Percentiles rank a stretch among this genome's conserved stretches.
These are phyloP conservation scores for Calonectria pteridis DNA, from an alignment of 2,329 filamentous ascomycete genomes.

Conservation along the genomic window DNA sequence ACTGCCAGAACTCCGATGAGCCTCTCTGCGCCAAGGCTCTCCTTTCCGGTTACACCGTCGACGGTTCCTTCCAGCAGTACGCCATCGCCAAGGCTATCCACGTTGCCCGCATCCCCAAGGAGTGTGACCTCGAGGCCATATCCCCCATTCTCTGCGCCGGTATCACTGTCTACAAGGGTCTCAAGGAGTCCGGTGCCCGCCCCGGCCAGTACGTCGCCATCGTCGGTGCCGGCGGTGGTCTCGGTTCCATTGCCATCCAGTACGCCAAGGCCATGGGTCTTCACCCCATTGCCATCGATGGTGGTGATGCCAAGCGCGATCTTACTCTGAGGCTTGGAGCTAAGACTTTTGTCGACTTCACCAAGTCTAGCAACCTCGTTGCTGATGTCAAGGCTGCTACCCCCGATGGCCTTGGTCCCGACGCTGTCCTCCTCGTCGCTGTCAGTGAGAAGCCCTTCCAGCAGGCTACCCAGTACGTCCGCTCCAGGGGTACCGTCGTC, in stretches of 20 bases:
- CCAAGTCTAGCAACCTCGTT: slow-evolving; percentile 80
- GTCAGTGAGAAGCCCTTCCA: slow-evolving; percentile 94
- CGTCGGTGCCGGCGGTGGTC: slow-evolving; percentile 87
- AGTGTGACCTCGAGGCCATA: slow-evolving; percentile 80
- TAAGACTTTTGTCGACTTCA: slow-evolving; percentile 83
- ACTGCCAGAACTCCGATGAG: slow-evolving; percentile 86
- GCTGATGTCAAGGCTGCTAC: slow-evolving; percentile 87
- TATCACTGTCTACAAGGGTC: slow-evolving; percentile 90
- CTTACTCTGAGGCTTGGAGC: slow-evolving; percentile 80
- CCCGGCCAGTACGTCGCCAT: slow-evolving; percentile 86
- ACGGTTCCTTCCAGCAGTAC: slow-evolving; percentile 95
- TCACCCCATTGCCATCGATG: slow-evolving; percentile 83
- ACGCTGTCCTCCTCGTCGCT: slow-evolving; percentile 88
- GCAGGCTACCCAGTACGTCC: slow-evolving; percentile 90
- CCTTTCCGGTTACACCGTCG: slow-evolving; percentile 92
- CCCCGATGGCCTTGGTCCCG: slow-evolving; percentile 83
- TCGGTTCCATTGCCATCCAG: slow-evolving; percentile 84
- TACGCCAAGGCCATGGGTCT: slow-evolving; percentile 94
- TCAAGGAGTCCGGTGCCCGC: slow-evolving; percentile 83
- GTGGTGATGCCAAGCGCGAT: slow-evolving; percentile 82
- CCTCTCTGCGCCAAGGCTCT: slow-evolving; percentile 81
- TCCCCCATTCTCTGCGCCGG: slow-evolving; percentile 87
- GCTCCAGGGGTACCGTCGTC: slow-evolving; percentile 83
- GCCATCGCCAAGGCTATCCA: slow-evolving; percentile 88
- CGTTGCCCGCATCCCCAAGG: slow-evolving; percentile 84